phyloP scores from a whole-genome alignment of 2,329 filamentous ascomycete genomes.

The Emmonsiellopsis sp. region DNA sequence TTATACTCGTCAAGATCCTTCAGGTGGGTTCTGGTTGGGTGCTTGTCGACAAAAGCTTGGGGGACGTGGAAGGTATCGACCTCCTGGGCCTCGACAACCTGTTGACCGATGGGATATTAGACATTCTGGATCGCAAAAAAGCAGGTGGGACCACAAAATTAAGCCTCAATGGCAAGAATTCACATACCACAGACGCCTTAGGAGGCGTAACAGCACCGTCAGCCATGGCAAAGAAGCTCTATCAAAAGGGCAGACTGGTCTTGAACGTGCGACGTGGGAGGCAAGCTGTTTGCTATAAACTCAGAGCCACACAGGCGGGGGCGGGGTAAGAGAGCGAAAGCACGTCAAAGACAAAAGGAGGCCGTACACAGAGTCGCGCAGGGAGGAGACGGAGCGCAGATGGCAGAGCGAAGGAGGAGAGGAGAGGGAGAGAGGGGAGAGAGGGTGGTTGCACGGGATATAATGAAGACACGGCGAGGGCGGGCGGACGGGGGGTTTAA shows the following conservation, averaged over 20 bases:
- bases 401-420: too few relatives aligned
- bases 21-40: slow-evolving; percentile 51
- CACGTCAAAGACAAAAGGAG: neutral
- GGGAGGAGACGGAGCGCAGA: too few relatives aligned
- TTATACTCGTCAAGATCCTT: slow-evolving; percentile 53
- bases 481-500: too few relatives aligned
- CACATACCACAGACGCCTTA: slow-evolving; percentile 32
- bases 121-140: neutral
- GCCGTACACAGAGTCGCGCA: too few relatives aligned
- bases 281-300: too few relatives aligned
- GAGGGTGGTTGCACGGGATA: too few relatives aligned
- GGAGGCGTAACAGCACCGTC: slow-evolving; percentile 24
- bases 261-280: neutral
- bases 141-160: neutral
- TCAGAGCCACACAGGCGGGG: too few relatives aligned
- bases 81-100: slow-evolving; percentile 39
- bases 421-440: too few relatives aligned
- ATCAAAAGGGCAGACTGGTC: neutral
- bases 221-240: slow-evolving; percentile 23
- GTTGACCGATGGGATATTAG: slow-evolving; percentile 18
- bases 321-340: neutral
- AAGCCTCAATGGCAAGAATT: neutral
- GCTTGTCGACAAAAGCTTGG: slow-evolving; percentile 48
- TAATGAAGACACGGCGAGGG: too few relatives aligned
- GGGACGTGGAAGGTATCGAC: slow-evolving; percentile 47